Percentiles rank a stretch among this genome's conserved stretches.
These are phyloP conservation scores for Aspergillus nidulans DNA, from an alignment of 495 filamentous ascomycete species.

Conservation along the genomic window DNA sequence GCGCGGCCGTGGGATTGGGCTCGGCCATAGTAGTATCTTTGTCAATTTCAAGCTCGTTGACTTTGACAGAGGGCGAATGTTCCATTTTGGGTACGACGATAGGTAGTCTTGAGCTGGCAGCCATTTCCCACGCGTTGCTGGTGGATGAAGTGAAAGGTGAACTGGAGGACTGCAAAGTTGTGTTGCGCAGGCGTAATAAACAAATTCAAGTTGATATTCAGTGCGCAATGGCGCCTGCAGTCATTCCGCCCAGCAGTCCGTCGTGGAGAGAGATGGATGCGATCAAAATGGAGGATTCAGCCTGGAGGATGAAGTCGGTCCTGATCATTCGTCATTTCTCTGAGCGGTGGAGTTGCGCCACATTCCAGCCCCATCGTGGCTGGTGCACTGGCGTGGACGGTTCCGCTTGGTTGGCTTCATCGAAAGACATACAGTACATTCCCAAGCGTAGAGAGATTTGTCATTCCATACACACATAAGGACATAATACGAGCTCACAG, in stretches of 20 bases:
- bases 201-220: background rate
- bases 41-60: background rate
- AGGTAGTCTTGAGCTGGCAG: constrained; percentile 1
- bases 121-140: constrained; percentile 7
- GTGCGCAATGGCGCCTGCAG: background rate
- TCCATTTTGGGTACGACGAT: constrained; percentile 16
- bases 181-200: background rate
- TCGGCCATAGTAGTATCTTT: background rate
- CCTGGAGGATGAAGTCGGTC: background rate
- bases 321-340: background rate
- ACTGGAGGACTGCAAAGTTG: background rate
- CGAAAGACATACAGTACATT: no score
- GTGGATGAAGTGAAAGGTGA: no score
- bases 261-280: background rate
- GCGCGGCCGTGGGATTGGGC: background rate
- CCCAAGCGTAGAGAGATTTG: no score
- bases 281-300: background rate
- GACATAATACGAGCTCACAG: no score
- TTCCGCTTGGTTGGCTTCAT: no score
- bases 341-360: background rate
- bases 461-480: no score
- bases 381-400: no score
- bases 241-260: background rate
- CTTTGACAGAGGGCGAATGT: constrained; percentile 1
- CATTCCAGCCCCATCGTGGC: background rate